Evolutionary conservation across 495 filamentous ascomycete genomes (phyloP).

Genomic region (Penicillium mononematosum): DNA sequence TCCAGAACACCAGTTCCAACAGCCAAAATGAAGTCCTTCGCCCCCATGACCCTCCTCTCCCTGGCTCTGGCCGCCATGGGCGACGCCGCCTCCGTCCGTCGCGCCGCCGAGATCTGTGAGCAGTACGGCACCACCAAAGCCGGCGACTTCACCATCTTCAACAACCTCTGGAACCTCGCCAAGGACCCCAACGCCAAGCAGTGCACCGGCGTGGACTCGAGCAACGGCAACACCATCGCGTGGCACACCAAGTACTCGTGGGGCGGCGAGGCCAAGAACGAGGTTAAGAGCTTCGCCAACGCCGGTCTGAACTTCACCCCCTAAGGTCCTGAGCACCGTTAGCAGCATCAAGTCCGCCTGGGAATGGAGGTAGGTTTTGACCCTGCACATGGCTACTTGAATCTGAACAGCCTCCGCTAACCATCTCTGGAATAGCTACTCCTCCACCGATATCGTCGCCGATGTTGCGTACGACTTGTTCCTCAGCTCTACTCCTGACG

Average conservation of each 20-base stretch:
- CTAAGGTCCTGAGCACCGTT: slow-evolving; percentile 49
- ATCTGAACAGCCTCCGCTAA: background rate
- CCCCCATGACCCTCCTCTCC: slow-evolving; percentile 25
- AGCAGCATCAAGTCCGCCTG: slow-evolving; percentile 51
- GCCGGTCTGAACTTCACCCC: slow-evolving; percentile 44
- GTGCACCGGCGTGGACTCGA: slow-evolving; percentile 54
- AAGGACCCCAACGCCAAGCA: slow-evolving; percentile 50
- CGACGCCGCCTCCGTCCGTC: slow-evolving; percentile 35
- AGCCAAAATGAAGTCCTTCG: slow-evolving; percentile 38
- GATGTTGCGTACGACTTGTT: slow-evolving; percentile 69
- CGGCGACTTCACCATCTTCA: slow-evolving; percentile 53
- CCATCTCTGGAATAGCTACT: slow-evolving; percentile 43
- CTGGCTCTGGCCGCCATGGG: slow-evolving; percentile 34
- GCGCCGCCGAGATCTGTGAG: slow-evolving; percentile 46
- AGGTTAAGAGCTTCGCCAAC: slow-evolving; percentile 63
- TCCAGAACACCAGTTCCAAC: background rate
- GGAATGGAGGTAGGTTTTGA: slow-evolving; percentile 48
- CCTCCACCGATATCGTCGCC: slow-evolving; percentile 53
- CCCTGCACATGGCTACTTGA: background rate
- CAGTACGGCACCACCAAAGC: slow-evolving; percentile 46
- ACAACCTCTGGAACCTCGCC: slow-evolving; percentile 54
- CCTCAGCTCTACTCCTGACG: slow-evolving; percentile 46
- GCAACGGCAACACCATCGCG: slow-evolving; percentile 44
- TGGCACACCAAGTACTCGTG: slow-evolving; percentile 62
- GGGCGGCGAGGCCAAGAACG: slow-evolving; percentile 42